Evolutionary conservation across 106 monocot species (phyloP).

Genomic region (Dendrobium huoshanense): DNA sequence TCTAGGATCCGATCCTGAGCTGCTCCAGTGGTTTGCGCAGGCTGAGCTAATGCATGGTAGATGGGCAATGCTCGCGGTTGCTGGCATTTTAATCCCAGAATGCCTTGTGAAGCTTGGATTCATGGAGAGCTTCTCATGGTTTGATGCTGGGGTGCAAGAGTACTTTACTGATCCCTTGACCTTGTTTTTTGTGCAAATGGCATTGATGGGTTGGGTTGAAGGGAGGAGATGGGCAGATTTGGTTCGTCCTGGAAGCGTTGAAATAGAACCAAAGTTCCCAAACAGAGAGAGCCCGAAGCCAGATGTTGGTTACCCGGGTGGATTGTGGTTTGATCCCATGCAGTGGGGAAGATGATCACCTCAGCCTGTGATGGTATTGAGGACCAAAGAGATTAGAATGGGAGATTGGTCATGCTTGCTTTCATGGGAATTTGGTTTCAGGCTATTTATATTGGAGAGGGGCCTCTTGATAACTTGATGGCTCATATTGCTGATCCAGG

Average conservation of each 20-base stretch:
- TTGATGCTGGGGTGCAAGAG: slow-evolving; percentile 46
- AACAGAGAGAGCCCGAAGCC: slow-evolving; percentile 54
- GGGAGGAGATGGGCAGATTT: slow-evolving; percentile 87
- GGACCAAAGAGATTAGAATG: slow-evolving; percentile 96
- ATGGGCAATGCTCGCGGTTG: slow-evolving; percentile 92
- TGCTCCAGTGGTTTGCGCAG: slow-evolving; percentile 80
- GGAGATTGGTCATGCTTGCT: slow-evolving; percentile 80
- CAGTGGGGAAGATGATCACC: slow-evolving; percentile 84
- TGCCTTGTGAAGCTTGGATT: slow-evolving; percentile 55
- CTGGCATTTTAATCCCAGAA: slow-evolving; percentile 79
- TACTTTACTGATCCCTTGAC: slow-evolving; percentile 77
- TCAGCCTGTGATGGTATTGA: slow-evolving; percentile 70
- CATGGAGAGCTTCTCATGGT: slow-evolving; percentile 70
- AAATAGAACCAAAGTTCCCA: slow-evolving; percentile 60
- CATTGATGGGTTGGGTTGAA: slow-evolving; percentile 82
- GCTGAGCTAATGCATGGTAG: slow-evolving; percentile 85
- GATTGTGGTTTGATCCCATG: slow-evolving; percentile 72
- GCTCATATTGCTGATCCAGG: slow-evolving; percentile 82
- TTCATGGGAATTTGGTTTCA: slow-evolving; percentile 81
- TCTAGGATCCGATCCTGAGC: slow-evolving; percentile 80
- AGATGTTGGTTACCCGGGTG: slow-evolving; percentile 82
- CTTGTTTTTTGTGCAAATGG: slow-evolving; percentile 66
- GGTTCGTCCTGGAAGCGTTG: slow-evolving; percentile 52
- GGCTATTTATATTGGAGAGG: slow-evolving; percentile 59
- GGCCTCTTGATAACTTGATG: slow-evolving; percentile 64